These are phyloP conservation scores for Chaetomium sp. DNA, from an alignment of 2,329 filamentous ascomycete genomes.

Conservation along the genomic window DNA sequence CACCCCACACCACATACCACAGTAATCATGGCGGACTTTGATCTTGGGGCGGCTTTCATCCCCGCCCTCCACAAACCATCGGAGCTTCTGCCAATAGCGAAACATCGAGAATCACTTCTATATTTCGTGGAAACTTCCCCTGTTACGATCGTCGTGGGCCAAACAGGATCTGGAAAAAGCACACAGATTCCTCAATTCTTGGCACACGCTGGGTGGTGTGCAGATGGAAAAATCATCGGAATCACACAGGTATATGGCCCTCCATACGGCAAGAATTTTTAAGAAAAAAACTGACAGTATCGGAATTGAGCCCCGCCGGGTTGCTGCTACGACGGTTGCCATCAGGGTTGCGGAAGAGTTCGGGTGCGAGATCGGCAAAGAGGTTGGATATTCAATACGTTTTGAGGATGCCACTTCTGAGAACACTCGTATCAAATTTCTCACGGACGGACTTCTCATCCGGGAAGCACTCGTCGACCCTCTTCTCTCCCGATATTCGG, in stretches of 20 bases:
- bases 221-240: conserved; percentile 73
- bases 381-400: conserved; percentile 86
- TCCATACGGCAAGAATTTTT: neutral
- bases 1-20: neutral
- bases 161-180: conserved; percentile 92
- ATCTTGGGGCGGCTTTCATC: conserved; percentile 57
- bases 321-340: conserved; percentile 87
- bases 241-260: conserved; percentile 71
- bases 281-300: neutral
- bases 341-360: conserved; percentile 84
- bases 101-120: conserved; percentile 70
- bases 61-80: conserved; percentile 81
- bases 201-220: conserved; percentile 82
- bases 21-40: conserved; percentile 48
- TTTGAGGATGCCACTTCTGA: conserved; percentile 89
- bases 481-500: conserved; percentile 80
- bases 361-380: conserved; percentile 77
- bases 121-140: conserved; percentile 81
- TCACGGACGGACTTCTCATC: conserved; percentile 88
- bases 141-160: conserved; percentile 83
- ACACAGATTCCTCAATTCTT: conserved; percentile 93
- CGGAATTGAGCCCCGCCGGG: conserved; percentile 67
- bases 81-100: conserved; percentile 77
- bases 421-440: conserved; percentile 83
- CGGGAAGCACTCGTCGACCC: conserved; percentile 92